Conservation (phyloP, 306 rosid species). For the Medicago arabica region DNA sequence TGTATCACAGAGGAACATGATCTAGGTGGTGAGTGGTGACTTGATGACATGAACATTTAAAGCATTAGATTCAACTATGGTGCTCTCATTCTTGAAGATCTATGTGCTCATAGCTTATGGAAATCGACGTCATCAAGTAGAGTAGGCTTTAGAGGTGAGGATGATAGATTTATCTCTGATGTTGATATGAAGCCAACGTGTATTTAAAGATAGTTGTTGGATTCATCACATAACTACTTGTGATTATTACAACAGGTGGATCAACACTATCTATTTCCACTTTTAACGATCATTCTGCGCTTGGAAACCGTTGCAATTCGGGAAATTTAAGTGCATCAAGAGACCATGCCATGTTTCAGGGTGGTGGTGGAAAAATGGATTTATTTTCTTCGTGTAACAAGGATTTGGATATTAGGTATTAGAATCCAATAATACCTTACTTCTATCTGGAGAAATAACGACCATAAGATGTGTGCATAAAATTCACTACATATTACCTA, state of each 20-base stretch:
- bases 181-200: background rate
- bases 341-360: slow-evolving; percentile 44
- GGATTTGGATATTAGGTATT: too few species aligned
- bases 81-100: background rate
- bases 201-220: slow-evolving; percentile 43
- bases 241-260: slow-evolving; percentile 43
- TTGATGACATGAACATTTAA: slow-evolving; percentile 53
- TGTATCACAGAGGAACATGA: slow-evolving; percentile 64
- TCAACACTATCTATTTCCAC: slow-evolving; percentile 44
- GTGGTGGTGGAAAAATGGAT: too few species aligned
- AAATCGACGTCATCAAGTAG: slow-evolving; percentile 56
- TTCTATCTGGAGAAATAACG: too few species aligned
- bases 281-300: slow-evolving; percentile 33
- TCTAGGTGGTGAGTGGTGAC: slow-evolving; percentile 45
- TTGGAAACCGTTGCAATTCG: slow-evolving; percentile 54
- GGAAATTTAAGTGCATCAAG: slow-evolving; percentile 54
- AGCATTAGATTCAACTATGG: slow-evolving; percentile 40
- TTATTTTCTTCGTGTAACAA: too few species aligned
- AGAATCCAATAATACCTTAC: too few species aligned
- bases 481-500: too few species aligned
- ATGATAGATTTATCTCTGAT: slow-evolving; percentile 48
- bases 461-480: too few species aligned
- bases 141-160: slow-evolving; percentile 52
- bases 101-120: slow-evolving; percentile 38
- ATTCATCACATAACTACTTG: slow-evolving; percentile 45